Conservation (phyloP, 805 yeast species). For the Candida multigemmis region DNA sequence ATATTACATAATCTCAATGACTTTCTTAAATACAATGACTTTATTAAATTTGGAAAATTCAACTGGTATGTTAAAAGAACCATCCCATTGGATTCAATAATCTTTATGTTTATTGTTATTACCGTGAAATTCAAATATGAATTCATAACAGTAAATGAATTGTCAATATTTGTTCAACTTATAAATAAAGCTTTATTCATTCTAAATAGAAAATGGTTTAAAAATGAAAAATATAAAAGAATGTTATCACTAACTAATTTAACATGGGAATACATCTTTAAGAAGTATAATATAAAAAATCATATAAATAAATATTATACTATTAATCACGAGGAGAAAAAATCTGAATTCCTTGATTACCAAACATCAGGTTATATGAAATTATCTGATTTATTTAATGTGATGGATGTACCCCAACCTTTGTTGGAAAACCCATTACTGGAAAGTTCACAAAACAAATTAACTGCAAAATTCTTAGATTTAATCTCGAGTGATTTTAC, state of each 20-base stretch:
- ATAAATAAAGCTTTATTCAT: conserved; percentile 34
- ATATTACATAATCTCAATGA: conserved; percentile 48
- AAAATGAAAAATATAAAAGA: conserved; percentile 36
- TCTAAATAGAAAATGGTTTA: conserved; percentile 35
- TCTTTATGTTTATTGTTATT: conserved; percentile 42
- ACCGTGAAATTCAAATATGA: conserved; percentile 42
- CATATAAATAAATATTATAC: conserved; percentile 14
- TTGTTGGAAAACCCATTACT: conserved; percentile 2
- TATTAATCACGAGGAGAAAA: conserved; percentile 9
- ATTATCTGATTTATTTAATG: conserved; percentile 30
- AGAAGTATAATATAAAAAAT: conserved; percentile 20
- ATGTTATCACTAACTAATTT: conserved; percentile 34
- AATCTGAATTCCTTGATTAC: conserved; percentile 27
- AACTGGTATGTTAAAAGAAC: conserved; percentile 56
- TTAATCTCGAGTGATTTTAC: conserved; percentile 1
- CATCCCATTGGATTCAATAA: conserved; percentile 53
- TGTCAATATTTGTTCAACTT: conserved; percentile 27
- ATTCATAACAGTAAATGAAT: conserved; percentile 26
- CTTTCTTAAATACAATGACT: conserved; percentile 43
- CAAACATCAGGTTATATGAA: conserved; percentile 30
- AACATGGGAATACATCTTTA: conserved; percentile 34
- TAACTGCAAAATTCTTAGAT: background rate
- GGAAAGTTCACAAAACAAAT: background rate
- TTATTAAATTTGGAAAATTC: conserved; percentile 42
- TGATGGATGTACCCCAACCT: conserved; percentile 38